These are phyloP conservation scores for Populus euphratica DNA, from an alignment of 345 rosid genomes.

Conservation along the genomic window DNA sequence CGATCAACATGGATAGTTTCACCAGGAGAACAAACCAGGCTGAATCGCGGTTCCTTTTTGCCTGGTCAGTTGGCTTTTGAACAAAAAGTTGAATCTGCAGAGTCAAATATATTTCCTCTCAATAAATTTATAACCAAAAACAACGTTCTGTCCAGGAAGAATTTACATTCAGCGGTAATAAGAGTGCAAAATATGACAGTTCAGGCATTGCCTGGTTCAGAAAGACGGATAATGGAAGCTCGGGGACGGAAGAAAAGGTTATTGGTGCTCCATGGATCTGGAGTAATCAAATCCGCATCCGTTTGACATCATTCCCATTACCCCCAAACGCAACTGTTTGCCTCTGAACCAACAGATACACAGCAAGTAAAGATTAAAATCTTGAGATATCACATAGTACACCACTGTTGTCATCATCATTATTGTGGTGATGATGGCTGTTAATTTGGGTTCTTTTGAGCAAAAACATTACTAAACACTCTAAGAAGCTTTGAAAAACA, in stretches of 20 bases:
- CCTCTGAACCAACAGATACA: slow-evolving; percentile 37
- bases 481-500: neutral
- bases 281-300: slow-evolving; percentile 43
- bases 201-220: neutral
- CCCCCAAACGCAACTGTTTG: slow-evolving; percentile 37
- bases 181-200: neutral
- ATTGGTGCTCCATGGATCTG: neutral
- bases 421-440: neutral
- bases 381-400: neutral
- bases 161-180: neutral
- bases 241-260: neutral
- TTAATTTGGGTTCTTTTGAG: neutral
- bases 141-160: neutral
- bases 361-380: neutral
- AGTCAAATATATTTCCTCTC: neutral
- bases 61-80: neutral
- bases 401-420: neutral
- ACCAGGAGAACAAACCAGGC: neutral
- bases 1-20: neutral
- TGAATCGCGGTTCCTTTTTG: neutral
- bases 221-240: neutral
- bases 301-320: slow-evolving; percentile 57
- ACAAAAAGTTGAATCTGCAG: neutral
- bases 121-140: neutral
- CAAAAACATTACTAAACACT: neutral